Conservation (phyloP, 1,139 yeast species). For the Zhuliangozyma parablackwelliae region DNA sequence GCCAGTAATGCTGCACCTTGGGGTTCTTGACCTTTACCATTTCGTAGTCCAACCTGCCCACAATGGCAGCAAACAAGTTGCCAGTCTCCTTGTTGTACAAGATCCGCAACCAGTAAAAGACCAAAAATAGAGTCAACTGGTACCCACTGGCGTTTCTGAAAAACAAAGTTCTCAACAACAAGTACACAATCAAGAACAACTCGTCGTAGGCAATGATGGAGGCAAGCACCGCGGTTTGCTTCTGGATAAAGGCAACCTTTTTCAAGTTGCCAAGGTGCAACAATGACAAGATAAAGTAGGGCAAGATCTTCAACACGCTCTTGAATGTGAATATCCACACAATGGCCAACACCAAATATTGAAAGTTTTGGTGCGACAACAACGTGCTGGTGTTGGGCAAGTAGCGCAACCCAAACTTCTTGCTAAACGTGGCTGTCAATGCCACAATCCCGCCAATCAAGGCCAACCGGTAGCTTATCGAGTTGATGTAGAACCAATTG, state of each 20-base stretch:
- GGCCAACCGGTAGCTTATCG: constrained; percentile 48
- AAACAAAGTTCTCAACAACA: constrained; percentile 54
- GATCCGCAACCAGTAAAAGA: constrained; percentile 68
- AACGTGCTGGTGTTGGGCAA: constrained; percentile 56
- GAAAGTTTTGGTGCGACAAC: constrained; percentile 57
- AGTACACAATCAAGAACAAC: constrained; percentile 46
- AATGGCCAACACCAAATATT: constrained; percentile 48
- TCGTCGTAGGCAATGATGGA: constrained; percentile 60
- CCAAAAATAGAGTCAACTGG: constrained; percentile 52
- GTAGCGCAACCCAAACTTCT: constrained; percentile 50
- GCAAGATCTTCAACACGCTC: constrained; percentile 62
- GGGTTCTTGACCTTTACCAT: constrained; percentile 40
- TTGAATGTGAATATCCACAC: constrained; percentile 63
- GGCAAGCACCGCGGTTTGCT: constrained; percentile 37
- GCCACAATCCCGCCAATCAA: constrained; percentile 56
- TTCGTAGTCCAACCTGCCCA: constrained; percentile 41
- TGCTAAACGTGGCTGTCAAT: constrained; percentile 49
- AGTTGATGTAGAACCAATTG: constrained; percentile 41
- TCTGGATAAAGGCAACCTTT: constrained; percentile 38
- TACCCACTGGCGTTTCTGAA: constrained; percentile 67
- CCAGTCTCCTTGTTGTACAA: constrained; percentile 50
- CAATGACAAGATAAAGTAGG: constrained; percentile 52
- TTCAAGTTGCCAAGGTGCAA: constrained; percentile 48
- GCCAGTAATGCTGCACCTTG: constrained; percentile 44
- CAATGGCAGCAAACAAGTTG: constrained; percentile 35